Evolutionary conservation across 306 rosid species (phyloP).

Genomic region (Sechiopsis laciniata): DNA sequence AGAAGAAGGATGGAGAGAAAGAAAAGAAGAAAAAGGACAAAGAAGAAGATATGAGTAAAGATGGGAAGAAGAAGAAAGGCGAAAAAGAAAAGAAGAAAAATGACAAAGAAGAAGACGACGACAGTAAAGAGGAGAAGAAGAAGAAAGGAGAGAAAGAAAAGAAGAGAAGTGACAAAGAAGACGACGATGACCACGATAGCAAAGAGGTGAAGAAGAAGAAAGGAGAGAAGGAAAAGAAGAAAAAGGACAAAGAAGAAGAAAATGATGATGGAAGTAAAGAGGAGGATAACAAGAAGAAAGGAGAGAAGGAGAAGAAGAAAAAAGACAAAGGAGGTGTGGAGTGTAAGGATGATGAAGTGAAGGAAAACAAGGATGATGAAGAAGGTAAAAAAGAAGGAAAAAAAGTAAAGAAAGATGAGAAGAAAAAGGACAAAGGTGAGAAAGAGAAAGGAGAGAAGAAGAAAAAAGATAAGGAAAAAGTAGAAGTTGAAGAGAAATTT

Average conservation of each 20-base stretch:
- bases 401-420: slow-evolving; percentile 6
- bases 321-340: slow-evolving; percentile 8
- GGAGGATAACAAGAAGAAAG: slow-evolving; percentile 15
- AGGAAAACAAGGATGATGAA: slow-evolving; percentile 14
- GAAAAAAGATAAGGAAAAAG: background rate
- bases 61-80: too few relatives aligned
- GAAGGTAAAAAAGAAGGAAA: background rate
- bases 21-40: slow-evolving; percentile 23
- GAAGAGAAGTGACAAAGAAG: slow-evolving; percentile 7
- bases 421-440: slow-evolving; percentile 20
- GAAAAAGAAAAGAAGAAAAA: slow-evolving; percentile 12
- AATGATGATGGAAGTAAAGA: slow-evolving; percentile 19
- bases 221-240: background rate
- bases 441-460: slow-evolving; percentile 4
- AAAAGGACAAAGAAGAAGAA: background rate
- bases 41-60: background rate
- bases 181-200: background rate
- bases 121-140: background rate
- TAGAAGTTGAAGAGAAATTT: background rate
- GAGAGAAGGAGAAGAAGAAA: slow-evolving; percentile 27
- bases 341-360: slow-evolving; percentile 10
- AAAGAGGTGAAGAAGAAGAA: slow-evolving; percentile 18
- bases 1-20: slow-evolving; percentile 14
- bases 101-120: slow-evolving; percentile 1
- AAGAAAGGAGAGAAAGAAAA: background rate